Conservation (phyloP, 768 basidiomycete genomes). For the Hydnomerulius pinastri region DNA sequence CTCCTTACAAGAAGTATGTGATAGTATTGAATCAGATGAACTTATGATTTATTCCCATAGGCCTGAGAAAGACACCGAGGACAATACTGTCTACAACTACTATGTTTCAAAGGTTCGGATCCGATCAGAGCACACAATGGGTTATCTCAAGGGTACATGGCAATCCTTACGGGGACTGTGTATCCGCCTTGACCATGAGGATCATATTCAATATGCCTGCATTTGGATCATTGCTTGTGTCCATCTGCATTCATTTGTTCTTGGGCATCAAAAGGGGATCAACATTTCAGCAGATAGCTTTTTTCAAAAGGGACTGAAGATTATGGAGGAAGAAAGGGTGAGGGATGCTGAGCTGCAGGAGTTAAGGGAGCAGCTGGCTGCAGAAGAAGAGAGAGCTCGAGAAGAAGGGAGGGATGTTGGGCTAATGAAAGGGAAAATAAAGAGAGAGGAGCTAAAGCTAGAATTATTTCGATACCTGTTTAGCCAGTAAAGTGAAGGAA, state of each 20-base stretch:
- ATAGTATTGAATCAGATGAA: background rate
- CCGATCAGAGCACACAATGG: conserved; percentile 42
- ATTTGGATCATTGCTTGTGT: conserved; percentile 15
- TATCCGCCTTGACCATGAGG: conserved; percentile 8
- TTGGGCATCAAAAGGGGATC: conserved; percentile 14
- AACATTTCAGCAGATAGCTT: background rate
- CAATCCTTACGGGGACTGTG: conserved; percentile 8
- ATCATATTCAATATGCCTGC: conserved; percentile 2
- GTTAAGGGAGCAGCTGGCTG: background rate
- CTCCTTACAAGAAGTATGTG: conserved; percentile 30
- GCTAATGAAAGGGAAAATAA: background rate
- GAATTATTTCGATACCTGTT: background rate
- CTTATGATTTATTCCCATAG: background rate
- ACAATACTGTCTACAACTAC: conserved; percentile 27
- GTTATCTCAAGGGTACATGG: conserved; percentile 39
- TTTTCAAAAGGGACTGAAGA: conserved; percentile 3
- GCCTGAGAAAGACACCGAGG: conserved; percentile 1
- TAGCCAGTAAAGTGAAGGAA: background rate
- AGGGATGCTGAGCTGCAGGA: background rate
- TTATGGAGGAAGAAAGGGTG: background rate
- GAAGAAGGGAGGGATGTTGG: background rate
- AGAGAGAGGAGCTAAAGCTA: background rate
- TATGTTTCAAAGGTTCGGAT: conserved; percentile 32
- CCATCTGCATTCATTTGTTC: conserved; percentile 23
- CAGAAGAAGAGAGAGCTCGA: background rate